Base-by-base conservation (phyloP, 257 asterid species). In the Solanum medicagineum region DNA sequence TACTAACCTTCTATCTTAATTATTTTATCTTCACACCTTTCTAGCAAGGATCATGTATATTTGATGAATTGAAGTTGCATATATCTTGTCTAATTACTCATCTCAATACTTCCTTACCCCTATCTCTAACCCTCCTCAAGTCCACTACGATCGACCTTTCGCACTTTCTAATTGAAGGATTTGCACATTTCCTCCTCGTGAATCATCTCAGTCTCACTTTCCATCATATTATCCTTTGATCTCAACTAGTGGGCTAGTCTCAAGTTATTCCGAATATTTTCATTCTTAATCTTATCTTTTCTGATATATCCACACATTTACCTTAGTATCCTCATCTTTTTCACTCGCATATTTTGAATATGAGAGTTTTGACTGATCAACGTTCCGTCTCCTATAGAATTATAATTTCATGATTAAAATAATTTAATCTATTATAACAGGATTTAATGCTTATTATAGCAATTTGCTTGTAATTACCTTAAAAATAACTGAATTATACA, bases 221-320 rank as follows among this genome's bases (percentile, higher is more conserved):
- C 0, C 0, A 0, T 32, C 40, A 60, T n/a, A n/a, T 22, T 22
- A 0, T 62, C 0, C 29, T 62, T 0, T 8, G 9, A 3, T 42
- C 0, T 6, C 14, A 0, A 1, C 36, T 32, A 3, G 36, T 32
- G 8, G 4, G 9, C 0, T 16, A 60, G 0, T 22, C 0, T 5
- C 4, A 22, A 0, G 2, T 62, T 62, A 6, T 62, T 12, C 0
- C 6, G 9, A 22, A 62, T 62, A 62, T 22, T 3, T 62, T 11
- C 3, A 62, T 11, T 62, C 40, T 1, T 62, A 22, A 62, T 62
- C 0, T 60, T 60, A 60, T 60, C 32, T 60, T 32, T 60, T 15
- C 0, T 6, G 1, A 6, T 62, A 49, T 32, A 3, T 3, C 14
- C 0, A 10, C 4, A 11, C 13, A 12, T 22, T 8, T 16, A 22